These are phyloP conservation scores for Oidium heveae DNA, from an alignment of 2,329 filamentous ascomycete genomes.

Conservation along the genomic window DNA sequence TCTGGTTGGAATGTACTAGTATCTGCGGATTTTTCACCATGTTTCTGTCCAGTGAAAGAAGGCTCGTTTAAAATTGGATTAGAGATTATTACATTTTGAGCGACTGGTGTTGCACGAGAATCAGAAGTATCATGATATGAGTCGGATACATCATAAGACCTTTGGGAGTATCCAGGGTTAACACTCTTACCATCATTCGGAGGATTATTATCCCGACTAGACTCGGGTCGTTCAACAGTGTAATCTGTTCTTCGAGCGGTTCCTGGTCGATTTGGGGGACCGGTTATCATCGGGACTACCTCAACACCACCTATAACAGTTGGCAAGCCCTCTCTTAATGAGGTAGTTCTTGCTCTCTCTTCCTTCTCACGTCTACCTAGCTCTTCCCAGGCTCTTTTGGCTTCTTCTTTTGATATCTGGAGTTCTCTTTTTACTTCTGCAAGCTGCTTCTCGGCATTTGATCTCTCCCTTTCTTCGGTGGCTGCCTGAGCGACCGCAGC, in stretches of 20 bases:
- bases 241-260: conserved; percentile 18
- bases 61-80: conserved; percentile 12
- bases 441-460: conserved; percentile 50
- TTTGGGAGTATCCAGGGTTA: conserved; percentile 11
- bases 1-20: conserved; percentile 19
- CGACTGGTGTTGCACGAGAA: conserved; percentile 9
- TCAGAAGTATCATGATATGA: conserved; percentile 28
- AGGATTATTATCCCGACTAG: conserved; percentile 8
- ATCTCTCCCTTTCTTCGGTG: conserved; percentile 41
- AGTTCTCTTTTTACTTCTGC: conserved; percentile 80
- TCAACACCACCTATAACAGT: conserved; percentile 83
- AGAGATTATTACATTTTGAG: conserved; percentile 9
- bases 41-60: conserved; percentile 13
- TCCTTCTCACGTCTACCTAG: conserved; percentile 80
- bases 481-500: conserved; percentile 42
- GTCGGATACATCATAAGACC: conserved; percentile 29
- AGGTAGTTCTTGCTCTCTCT: conserved; percentile 64
- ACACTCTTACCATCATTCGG: conserved; percentile 7
- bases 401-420: conserved; percentile 86
- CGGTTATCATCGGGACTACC: conserved; percentile 75
- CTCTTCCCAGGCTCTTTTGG: conserved; percentile 89
- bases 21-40: conserved; percentile 19
- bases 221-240: conserved; percentile 19
- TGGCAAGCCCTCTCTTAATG: conserved; percentile 67
- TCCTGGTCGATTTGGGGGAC: conserved; percentile 29